Conservation (phyloP, 1,284 basidiomycete genomes). For the Exsudoporus floridanus region DNA sequence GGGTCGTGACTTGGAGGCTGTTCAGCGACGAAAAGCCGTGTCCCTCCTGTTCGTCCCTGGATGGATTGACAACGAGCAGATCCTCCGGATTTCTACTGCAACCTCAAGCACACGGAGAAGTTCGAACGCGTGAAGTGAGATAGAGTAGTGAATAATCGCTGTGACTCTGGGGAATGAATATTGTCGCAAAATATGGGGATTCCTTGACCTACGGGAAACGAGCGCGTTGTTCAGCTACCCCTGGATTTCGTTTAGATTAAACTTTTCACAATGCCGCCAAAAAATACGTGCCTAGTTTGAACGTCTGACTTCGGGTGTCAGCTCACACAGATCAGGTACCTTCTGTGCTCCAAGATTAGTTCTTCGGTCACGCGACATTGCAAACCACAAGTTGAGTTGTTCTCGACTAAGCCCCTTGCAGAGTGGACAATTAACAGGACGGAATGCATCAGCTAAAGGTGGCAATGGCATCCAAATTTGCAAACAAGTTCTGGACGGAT, state of each 20-base stretch:
- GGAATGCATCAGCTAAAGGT: conserved; percentile 26
- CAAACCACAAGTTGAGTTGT: conserved; percentile 62
- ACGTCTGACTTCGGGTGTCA: conserved; percentile 70
- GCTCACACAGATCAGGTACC: conserved; percentile 62
- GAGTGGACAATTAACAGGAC: conserved; percentile 42
- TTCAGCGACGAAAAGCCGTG: conserved; percentile 45
- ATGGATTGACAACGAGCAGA: conserved; percentile 22
- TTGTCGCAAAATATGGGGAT: conserved; percentile 60
- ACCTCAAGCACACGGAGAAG: conserved; percentile 61
- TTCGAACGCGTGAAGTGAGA: conserved; percentile 65
- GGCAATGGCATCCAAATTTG: conserved; percentile 48
- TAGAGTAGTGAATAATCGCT: conserved; percentile 63
- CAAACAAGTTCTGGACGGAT: conserved; percentile 46
- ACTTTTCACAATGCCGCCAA: not conserved
- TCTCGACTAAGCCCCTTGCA: conserved; percentile 61
- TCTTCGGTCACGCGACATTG: conserved; percentile 55
- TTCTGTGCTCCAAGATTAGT: conserved; percentile 46
- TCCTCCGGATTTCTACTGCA: conserved; percentile 35
- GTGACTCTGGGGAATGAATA: conserved; percentile 60
- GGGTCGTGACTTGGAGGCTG: conserved; percentile 20
- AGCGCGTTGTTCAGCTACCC: conserved; percentile 67
- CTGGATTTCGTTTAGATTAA: not conserved
- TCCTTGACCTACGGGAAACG: conserved; percentile 69
- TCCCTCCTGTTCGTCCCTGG: conserved; percentile 67
- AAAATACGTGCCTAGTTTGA: conserved; percentile 61